Conservation (phyloP, 208 protist species). For the Crithidia brevicula region DNA sequence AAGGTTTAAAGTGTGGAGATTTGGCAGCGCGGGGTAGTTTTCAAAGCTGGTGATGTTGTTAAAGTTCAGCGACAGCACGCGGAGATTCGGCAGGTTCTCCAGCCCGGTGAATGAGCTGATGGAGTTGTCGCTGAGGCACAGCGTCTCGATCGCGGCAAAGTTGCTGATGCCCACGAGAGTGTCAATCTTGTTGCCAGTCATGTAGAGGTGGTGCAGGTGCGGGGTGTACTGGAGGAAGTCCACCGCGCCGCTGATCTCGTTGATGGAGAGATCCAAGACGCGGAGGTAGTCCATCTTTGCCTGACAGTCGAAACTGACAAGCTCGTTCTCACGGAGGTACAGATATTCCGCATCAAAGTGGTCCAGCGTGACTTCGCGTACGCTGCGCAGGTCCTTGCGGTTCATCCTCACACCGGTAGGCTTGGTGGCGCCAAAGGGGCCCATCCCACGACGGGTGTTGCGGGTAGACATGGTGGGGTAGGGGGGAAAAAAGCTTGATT, state of each 20-base stretch:
- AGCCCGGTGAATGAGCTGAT: slow-evolving; percentile 92
- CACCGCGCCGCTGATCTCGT: slow-evolving; percentile 86
- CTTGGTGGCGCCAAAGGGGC: slow-evolving; percentile 61
- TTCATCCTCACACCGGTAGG: slow-evolving; percentile 81
- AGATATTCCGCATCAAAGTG: slow-evolving; percentile 88
- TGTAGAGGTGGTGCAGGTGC: slow-evolving; percentile 90
- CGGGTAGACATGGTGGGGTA: slow-evolving; percentile 21
- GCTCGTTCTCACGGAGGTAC: slow-evolving; percentile 93
- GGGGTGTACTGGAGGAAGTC: slow-evolving; percentile 86
- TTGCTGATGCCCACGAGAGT: slow-evolving; percentile 82
- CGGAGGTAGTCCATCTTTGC: slow-evolving; percentile 85
- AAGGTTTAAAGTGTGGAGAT: slow-evolving; percentile 91
- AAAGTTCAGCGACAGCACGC: slow-evolving; percentile 94
- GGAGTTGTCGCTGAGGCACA: slow-evolving; percentile 92
- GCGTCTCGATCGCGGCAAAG: slow-evolving; percentile 83
- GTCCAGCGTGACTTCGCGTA: slow-evolving; percentile 73
- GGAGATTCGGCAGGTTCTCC: slow-evolving; percentile 83
- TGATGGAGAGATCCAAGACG: slow-evolving; percentile 93
- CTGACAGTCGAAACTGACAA: slow-evolving; percentile 84
- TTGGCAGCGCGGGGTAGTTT: slow-evolving; percentile 82
- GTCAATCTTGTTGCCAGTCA: slow-evolving; percentile 93
- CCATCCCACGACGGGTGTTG: slow-evolving; percentile 46
- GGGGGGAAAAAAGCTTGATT: too few relatives aligned
- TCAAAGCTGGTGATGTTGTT: slow-evolving; percentile 93
- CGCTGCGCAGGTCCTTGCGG: slow-evolving; percentile 83